Evolutionary conservation across 108 stramenopile genomes (phyloP).

Genomic region (Mediolabrus comicus): DNA sequence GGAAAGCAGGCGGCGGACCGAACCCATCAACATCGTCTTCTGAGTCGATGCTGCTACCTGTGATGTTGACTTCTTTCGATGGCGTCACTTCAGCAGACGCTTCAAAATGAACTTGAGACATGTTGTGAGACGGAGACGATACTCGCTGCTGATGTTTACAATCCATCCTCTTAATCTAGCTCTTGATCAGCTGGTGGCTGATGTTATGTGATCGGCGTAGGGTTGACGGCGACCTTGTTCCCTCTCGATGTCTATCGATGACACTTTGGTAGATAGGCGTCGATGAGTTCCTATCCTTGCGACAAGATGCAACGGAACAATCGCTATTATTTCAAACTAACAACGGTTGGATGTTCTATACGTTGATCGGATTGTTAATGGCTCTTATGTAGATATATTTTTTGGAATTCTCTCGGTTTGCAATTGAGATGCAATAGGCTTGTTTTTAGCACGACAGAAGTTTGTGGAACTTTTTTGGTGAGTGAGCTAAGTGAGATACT

Average conservation of each 20-base stretch:
- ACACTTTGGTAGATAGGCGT: too few species aligned
- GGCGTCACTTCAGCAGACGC: not conserved
- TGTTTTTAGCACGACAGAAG: not conserved
- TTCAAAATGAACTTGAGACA: not conserved
- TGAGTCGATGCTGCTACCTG: not conserved
- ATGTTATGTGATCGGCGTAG: too few species aligned
- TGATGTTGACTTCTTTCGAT: not conserved
- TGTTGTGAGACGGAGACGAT: not conserved
- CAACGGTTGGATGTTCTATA: not conserved
- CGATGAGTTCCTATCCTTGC: not conserved
- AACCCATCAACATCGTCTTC: constrained; percentile 15
- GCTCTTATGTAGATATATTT: too few species aligned
- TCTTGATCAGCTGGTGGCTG: not conserved
- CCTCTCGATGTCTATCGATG: too few species aligned
- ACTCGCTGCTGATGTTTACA: not conserved
- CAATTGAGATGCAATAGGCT: not conserved
- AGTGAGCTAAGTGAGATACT: not conserved
- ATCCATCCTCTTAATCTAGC: not conserved
- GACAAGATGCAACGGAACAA: not conserved
- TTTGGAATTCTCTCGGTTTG: not conserved
- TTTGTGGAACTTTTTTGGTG: not conserved
- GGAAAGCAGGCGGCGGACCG: constrained; percentile 34
- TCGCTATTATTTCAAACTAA: not conserved
- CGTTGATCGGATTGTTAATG: not conserved
- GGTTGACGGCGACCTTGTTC: too few species aligned